Base-by-base conservation (phyloP, 176 grass and related monocot genomes). In the Musa acuminata region DNA sequence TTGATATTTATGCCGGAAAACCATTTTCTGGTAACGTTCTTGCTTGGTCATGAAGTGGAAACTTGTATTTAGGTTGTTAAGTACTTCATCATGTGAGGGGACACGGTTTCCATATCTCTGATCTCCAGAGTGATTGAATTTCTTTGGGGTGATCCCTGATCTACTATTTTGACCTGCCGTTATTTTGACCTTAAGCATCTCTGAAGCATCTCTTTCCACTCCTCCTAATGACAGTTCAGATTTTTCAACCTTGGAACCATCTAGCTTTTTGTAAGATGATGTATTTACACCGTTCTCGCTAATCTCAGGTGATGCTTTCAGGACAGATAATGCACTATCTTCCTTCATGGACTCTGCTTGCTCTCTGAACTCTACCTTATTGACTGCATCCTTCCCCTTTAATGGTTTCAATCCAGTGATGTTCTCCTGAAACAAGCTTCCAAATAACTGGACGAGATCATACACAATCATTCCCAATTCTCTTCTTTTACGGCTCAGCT, bases 1-100 rank as follows among this genome's bases (percentile, higher is more conserved):
- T 0, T 27, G 66, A 29, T 81, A 16, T 58, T 77, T 82, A 71
- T 88, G 87, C 71, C 88, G 92, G 82, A 82, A 82, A 69, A 92
- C 81, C 71, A 85, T 81, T 76, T 79, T 86, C 73, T 90, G 81
- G 50, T 84, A 23, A 1, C 76, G 55, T 59, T 68, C 88, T 72
- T 76, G 69, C 55, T 64, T 52, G 2, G 78, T 82, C 63, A 35
- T 75, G 27, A 62, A 75, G 22, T 12, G 49, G 24, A 85, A 76
- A 62, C 82, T 81, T 50, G 85, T 59, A 58, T 83, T 87, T 26
- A 70, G 8, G 64, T 55, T 70, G 79, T 80, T 52, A 69, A 26
- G 64, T 51, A 84, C 80, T 13, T 78, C 73, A 72, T 88, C 84
- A 51, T 80, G 88, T 8, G 80, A 80, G 13, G 82, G 77, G 77